Percentiles rank a stretch among this genome's conserved stretches.
Conservation (phyloP, 2,329 filamentous ascomycete species). For the Bretziella fagacearum region DNA sequence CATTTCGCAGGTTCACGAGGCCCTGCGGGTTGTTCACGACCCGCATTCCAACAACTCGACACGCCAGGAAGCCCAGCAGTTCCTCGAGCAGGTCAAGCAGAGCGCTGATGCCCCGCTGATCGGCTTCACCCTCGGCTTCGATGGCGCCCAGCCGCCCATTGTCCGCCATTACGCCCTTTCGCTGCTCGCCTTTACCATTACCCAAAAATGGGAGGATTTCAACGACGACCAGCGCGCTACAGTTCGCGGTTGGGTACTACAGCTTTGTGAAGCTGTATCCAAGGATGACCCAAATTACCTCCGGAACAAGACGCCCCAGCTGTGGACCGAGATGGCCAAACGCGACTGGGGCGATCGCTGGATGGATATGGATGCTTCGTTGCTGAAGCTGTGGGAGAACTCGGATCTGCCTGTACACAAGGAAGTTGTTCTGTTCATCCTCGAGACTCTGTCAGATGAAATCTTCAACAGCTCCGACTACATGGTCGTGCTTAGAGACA, state of each 20-base stretch:
- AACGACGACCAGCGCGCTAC: slow-evolving; percentile 47
- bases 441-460: slow-evolving; percentile 88
- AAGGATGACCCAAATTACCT: slow-evolving; percentile 64
- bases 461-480: slow-evolving; percentile 84
- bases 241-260: slow-evolving; percentile 60
- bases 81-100: slow-evolving; percentile 72
- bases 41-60: slow-evolving; percentile 64
- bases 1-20: slow-evolving; percentile 58
- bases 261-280: slow-evolving; percentile 55
- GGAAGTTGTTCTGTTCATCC: slow-evolving; percentile 70
- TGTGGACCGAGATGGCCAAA: slow-evolving; percentile 93
- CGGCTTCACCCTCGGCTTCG: slow-evolving; percentile 67
- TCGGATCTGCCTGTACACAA: slow-evolving; percentile 49
- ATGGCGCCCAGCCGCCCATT: slow-evolving; percentile 56
- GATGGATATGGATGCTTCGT: slow-evolving; percentile 80
- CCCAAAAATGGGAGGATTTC: slow-evolving; percentile 67
- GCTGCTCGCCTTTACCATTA: slow-evolving; percentile 76
- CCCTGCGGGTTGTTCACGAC: slow-evolving; percentile 75
- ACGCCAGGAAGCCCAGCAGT: slow-evolving; percentile 66
- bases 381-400: slow-evolving; percentile 68
- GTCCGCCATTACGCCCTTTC: slow-evolving; percentile 90
- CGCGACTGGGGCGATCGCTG: slow-evolving; percentile 83
- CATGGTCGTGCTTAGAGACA: slow-evolving; percentile 66
- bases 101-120: slow-evolving; percentile 64
- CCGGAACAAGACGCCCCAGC: slow-evolving; percentile 80